phyloP scores from a whole-genome alignment of 345 rosid genomes.

The Xanthoceras sorbifolium region DNA sequence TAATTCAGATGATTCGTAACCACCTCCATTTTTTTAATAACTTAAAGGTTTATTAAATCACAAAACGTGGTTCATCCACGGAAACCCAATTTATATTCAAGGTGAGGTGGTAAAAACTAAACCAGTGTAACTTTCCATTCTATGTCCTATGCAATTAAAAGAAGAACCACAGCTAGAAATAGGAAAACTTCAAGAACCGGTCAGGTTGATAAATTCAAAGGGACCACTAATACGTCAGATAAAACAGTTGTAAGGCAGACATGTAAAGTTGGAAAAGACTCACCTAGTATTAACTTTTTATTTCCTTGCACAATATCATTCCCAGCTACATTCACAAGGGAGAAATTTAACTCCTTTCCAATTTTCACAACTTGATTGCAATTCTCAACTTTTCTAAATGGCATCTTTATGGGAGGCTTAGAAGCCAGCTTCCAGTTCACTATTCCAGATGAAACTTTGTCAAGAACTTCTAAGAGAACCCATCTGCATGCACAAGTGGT shows the following conservation, averaged over 20 bases:
- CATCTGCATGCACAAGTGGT: conserved; percentile 54
- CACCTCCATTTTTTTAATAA: background rate
- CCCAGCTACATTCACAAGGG: conserved; percentile 97
- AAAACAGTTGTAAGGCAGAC: background rate
- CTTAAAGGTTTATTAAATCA: too few relatives aligned
- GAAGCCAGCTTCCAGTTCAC: conserved; percentile 84
- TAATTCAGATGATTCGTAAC: background rate
- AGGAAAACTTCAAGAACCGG: background rate
- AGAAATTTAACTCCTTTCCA: conserved; percentile 73
- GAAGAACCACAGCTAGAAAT: background rate
- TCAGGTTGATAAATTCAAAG: background rate
- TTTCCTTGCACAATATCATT: conserved; percentile 94
- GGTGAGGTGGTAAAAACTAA: too few relatives aligned
- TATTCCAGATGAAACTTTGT: conserved; percentile 65
- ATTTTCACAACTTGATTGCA: conserved; percentile 81
- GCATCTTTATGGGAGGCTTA: conserved; percentile 95
- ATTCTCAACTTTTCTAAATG: conserved; percentile 86
- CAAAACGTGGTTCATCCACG: too few relatives aligned
- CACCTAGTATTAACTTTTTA: conserved; percentile 80
- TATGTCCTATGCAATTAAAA: background rate
- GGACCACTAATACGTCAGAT: background rate
- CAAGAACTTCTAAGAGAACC: conserved; percentile 88
- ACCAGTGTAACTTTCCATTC: background rate
- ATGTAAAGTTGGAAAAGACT: conserved; percentile 17
- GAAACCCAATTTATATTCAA: too few relatives aligned